Base-by-base conservation (phyloP, 768 basidiomycete species). In the Mycena crocata region DNA sequence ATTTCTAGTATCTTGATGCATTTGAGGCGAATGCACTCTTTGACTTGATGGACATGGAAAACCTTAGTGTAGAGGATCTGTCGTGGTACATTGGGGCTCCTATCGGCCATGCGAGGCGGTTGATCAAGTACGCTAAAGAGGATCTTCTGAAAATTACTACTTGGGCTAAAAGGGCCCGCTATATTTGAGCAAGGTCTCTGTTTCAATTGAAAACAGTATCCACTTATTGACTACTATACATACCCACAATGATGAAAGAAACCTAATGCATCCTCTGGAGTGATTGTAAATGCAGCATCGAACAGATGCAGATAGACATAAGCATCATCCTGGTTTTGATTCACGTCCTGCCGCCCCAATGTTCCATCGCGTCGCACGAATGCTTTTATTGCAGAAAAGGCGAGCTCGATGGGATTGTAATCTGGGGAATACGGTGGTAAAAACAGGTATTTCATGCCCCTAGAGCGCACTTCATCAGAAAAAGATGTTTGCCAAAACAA, bases 201-300 rank as follows among this genome's bases (percentile, higher is more conserved):
- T n/a, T n/a, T n/a, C n/a, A n/a, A n/a, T n/a, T n/a, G n/a, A n/a
- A n/a, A n/a, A n/a, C n/a, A n/a, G n/a, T n/a, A n/a, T n/a, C n/a
- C n/a, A n/a, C n/a, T n/a, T n/a, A n/a, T n/a, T n/a, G n/a, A n/a
- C n/a, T n/a, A n/a, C n/a, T 51, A 60, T n/a, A 60, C 14, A 45
- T 62, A 62, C 14, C 61, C 61, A 54, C 61, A 62, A 13, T 62
- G 61, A 26, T 62, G 51, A 46, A 44, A 62, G 35, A 45, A 62
- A 2, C 61, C 61, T 54, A 34, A 28, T 34, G 61, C 51, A 37
- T 52, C 32, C 7, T 62, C 51, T 12, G 39, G 31, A 12, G 60
- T 62, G 28, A 62, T 42, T 3, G 50, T 44, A 52, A n/a, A 62
- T 7, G 60, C 60, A 15, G 60, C 60, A 8, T 62, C 39, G 24